Conservation (phyloP, 176 grass and related monocot species). For the sorghum (Sorghum bicolor) region DNA sequence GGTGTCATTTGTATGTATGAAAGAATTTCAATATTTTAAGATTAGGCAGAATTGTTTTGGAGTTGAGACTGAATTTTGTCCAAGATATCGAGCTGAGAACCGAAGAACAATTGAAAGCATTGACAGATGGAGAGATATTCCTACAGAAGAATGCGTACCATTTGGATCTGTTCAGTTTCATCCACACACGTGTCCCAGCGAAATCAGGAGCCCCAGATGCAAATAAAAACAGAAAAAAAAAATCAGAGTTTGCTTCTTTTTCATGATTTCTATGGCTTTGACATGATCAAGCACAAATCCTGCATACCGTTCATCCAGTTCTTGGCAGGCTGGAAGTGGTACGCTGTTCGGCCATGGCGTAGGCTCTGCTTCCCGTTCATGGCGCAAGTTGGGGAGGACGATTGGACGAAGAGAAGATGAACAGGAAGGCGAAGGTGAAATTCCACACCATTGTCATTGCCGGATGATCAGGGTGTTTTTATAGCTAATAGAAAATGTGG, state of each 20-base stretch:
- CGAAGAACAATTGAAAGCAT: not conserved
- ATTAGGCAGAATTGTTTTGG: not conserved
- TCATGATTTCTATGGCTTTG: not conserved
- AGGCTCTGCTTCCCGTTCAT: not conserved
- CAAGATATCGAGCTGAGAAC: not conserved
- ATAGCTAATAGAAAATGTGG: not conserved
- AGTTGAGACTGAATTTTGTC: not conserved
- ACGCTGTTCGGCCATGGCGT: constrained; percentile 44
- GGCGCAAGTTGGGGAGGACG: not conserved
- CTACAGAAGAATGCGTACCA: constrained; percentile 28
- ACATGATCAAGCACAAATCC: not conserved
- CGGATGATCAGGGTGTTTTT: not conserved
- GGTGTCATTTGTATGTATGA: not conserved
- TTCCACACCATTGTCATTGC: not conserved
- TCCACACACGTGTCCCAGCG: not conserved
- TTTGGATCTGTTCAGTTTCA: constrained; percentile 50
- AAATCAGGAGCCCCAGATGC: not conserved
- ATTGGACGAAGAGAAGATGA: not conserved
- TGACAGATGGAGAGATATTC: not conserved
- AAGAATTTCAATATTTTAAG: not conserved
- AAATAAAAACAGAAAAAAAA: not conserved
- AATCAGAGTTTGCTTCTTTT: not conserved
- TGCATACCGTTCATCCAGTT: constrained; percentile 67
- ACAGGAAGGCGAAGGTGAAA: not conserved
- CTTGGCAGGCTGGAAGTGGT: constrained; percentile 65